Base-by-base conservation (phyloP, 371 early-diverging fungal species). In the Mortierella sp. region DNA sequence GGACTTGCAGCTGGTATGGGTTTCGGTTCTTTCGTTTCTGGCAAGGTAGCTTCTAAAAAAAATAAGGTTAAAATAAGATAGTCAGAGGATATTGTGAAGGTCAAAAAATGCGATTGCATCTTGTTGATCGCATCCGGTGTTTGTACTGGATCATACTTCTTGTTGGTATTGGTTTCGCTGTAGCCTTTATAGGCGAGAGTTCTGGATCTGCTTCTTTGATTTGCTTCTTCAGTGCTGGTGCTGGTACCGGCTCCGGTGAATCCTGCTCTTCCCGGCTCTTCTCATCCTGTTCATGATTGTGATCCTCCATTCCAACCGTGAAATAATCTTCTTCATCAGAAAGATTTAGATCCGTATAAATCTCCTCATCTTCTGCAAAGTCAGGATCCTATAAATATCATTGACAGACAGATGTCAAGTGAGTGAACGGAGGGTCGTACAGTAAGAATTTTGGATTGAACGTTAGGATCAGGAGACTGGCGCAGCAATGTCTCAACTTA, bases 301-400 rank as follows among this genome's bases (percentile, higher is more conserved):
- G 85, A 42, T 90, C 91, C 22, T 89, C 90, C 43, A 86, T 86
- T 51, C 84, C 78, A 40, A 93, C 86, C 28, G 86, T 87, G 84
- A 86, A 93, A 7, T 92, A 83, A 68, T 94, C 95, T 34, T 96
- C 94, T 60, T 93, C 96, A 63, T 96, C 96, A 64, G 95, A 95
- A 59, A 98, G 86, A 78, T 95, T 91, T 72, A 98, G 82, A 34
- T 96, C 96, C 66, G 98, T 96, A 83, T 98, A 98, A 26, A 98
- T 89, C 57, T 85, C 89, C 69, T 97, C 97, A 72, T 97, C 94
- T 72, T 98, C 98, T 51, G 90, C 92, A 84, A 95, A 97, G 72
- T 95, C 96, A 26, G 92, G 93, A 19, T 96, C 95, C 84, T 88
- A 54, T 10, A 23, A 56, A 19, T 7, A 57, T 37, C 13, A 22